Evolutionary conservation across 2,329 filamentous ascomycete genomes (phyloP).

Genomic region (Penicillium sp.): DNA sequence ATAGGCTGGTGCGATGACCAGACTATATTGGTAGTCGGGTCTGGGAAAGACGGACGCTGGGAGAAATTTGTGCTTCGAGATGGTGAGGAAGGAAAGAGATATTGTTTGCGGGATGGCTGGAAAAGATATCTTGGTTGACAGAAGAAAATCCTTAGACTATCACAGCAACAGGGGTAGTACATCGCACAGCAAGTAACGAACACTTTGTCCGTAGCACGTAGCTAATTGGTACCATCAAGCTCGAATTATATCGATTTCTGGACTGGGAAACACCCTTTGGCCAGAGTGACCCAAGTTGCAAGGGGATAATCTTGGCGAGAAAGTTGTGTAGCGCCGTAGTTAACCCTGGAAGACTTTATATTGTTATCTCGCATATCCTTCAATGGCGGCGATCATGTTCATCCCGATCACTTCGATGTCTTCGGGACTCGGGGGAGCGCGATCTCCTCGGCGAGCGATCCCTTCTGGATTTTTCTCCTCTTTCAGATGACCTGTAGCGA

Average conservation of each 20-base stretch:
- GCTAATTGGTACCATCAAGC: background rate
- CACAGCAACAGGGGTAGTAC: background rate
- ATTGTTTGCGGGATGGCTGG: constrained; percentile 73
- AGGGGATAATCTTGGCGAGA: background rate
- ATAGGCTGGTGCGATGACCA: constrained; percentile 79
- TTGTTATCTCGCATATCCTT: background rate
- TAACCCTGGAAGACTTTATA: background rate
- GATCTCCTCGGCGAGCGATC: constrained; percentile 29
- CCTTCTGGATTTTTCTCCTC: constrained; percentile 29
- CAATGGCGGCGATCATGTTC: constrained; percentile 34
- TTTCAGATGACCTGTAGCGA: constrained; percentile 25
- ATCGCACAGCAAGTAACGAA: background rate
- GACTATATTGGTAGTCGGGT: constrained; percentile 72
- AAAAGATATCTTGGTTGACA: constrained; percentile 64
- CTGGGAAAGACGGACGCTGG: constrained; percentile 78
- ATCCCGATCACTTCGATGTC: constrained; percentile 27
- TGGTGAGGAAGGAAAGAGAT: constrained; percentile 64
- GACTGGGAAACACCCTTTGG: background rate
- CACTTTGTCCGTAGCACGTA: background rate
- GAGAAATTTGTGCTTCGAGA: constrained; percentile 78
- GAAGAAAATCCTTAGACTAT: background rate
- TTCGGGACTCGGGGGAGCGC: constrained; percentile 29
- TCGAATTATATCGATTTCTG: background rate
- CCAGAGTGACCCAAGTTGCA: background rate
- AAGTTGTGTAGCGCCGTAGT: background rate